Evolutionary conservation across 345 rosid species (phyloP).

Genomic region (Excoecaria agallocha): DNA sequence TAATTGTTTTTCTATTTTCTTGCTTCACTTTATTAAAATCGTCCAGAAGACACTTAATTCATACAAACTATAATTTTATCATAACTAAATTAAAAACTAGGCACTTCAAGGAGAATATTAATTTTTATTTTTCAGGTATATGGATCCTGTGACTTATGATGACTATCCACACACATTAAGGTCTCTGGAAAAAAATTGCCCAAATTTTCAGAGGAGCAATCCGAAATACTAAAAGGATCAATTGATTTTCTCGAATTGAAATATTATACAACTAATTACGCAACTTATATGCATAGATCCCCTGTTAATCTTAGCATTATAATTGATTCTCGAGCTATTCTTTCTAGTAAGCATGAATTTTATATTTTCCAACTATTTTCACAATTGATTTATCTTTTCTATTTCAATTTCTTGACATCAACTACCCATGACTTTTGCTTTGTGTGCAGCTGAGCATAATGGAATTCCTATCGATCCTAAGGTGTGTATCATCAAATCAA

Average conservation of each 20-base stretch:
- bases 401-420: background rate
- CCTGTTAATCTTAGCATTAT: constrained; percentile 17
- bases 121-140: constrained; percentile 31
- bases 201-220: constrained; percentile 34
- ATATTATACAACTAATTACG: constrained; percentile 43
- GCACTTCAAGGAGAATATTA: background rate
- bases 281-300: constrained; percentile 4
- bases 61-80: no score
- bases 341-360: constrained; percentile 24
- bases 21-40: no score
- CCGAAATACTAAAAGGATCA: constrained; percentile 41
- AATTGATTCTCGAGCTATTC: constrained; percentile 33
- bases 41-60: no score
- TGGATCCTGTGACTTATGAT: constrained; percentile 40
- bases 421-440: background rate
- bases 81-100: background rate
- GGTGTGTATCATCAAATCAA: background rate
- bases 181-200: constrained; percentile 37
- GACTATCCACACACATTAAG: constrained; percentile 42
- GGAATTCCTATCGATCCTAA: constrained; percentile 24
- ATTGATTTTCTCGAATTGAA: constrained; percentile 51
- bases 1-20: no score
- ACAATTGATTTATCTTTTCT: background rate
- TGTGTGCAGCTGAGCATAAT: constrained; percentile 8
- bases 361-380: background rate